Evolutionary conservation across 139 green algal genomes (phyloP).

Genomic region (Chlorella sp.): DNA sequence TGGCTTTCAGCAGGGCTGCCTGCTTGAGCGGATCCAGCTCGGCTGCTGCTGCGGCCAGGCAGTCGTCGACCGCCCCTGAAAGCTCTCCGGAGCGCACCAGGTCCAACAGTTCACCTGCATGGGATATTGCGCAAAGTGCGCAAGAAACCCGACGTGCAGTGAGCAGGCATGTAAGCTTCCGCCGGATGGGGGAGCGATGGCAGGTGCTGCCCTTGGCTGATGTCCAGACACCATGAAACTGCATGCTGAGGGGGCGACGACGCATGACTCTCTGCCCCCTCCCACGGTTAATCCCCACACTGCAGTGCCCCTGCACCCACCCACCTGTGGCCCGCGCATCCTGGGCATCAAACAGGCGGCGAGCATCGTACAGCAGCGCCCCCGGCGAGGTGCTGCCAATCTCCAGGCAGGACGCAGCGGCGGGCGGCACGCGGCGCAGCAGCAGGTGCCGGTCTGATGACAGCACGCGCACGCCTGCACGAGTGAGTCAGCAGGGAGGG

Average conservation of each 20-base stretch:
- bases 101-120: slow-evolving; percentile 54
- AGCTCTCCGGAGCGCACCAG: slow-evolving; percentile 64
- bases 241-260: too few relatives aligned
- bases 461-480: slow-evolving; percentile 82
- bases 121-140: neutral
- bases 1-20: slow-evolving; percentile 64
- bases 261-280: too few relatives aligned
- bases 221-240: too few relatives aligned
- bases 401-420: slow-evolving; percentile 44
- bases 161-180: too few relatives aligned
- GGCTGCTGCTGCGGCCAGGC: slow-evolving; percentile 64
- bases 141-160: too few relatives aligned
- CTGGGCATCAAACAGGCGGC: slow-evolving; percentile 81
- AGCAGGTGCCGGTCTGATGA: slow-evolving; percentile 59
- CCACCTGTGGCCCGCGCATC: slow-evolving; percentile 31
- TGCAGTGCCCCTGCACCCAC: slow-evolving; percentile 11
- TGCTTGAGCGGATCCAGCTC: slow-evolving; percentile 52
- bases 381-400: slow-evolving; percentile 53
- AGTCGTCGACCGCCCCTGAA: slow-evolving; percentile 64
- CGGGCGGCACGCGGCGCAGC: slow-evolving; percentile 70
- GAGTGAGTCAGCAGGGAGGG: too few relatives aligned
- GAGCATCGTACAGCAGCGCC: slow-evolving; percentile 83
- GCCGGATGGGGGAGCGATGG: too few relatives aligned
- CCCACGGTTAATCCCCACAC: too few relatives aligned
- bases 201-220: too few relatives aligned